These are phyloP conservation scores for Botrytis deweyae DNA, from an alignment of 2,329 filamentous ascomycete genomes.

Conservation along the genomic window DNA sequence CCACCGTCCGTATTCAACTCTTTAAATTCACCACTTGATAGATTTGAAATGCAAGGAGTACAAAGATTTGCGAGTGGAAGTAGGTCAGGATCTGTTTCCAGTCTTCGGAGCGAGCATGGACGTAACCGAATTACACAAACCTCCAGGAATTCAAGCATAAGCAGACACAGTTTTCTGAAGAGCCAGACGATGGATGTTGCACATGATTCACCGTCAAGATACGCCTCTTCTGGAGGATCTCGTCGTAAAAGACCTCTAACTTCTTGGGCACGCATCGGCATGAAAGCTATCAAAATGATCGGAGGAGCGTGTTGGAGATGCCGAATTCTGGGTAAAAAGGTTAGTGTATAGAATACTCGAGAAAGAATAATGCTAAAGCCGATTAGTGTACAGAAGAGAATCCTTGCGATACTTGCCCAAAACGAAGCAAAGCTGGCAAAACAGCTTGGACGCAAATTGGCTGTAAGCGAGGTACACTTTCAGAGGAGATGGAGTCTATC, in stretches of 20 bases:
- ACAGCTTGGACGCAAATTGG: not conserved
- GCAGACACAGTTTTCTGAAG: not conserved
- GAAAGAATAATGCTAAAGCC: not conserved
- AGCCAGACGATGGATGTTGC: not conserved
- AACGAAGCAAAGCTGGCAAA: not conserved
- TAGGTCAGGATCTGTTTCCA: not conserved
- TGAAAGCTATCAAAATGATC: not conserved
- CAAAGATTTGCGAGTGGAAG: not conserved
- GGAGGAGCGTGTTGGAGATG: not conserved
- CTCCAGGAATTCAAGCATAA: not conserved
- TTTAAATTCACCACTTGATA: not conserved
- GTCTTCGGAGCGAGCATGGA: not conserved
- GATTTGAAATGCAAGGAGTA: not conserved
- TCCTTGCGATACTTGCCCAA: not conserved
- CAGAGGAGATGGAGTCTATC: not conserved
- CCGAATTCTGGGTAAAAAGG: not conserved
- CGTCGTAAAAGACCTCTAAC: not conserved
- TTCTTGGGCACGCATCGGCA: not conserved
- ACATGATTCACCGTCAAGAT: not conserved
- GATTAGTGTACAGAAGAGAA: not conserved
- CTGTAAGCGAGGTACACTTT: not conserved
- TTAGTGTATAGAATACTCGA: not conserved
- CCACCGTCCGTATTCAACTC: rapidly evolving
- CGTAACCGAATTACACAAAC: not conserved
- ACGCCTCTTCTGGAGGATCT: not conserved